phyloP scores from a whole-genome alignment of 2,329 filamentous ascomycete genomes.

The Trichoderma simmonsii region DNA sequence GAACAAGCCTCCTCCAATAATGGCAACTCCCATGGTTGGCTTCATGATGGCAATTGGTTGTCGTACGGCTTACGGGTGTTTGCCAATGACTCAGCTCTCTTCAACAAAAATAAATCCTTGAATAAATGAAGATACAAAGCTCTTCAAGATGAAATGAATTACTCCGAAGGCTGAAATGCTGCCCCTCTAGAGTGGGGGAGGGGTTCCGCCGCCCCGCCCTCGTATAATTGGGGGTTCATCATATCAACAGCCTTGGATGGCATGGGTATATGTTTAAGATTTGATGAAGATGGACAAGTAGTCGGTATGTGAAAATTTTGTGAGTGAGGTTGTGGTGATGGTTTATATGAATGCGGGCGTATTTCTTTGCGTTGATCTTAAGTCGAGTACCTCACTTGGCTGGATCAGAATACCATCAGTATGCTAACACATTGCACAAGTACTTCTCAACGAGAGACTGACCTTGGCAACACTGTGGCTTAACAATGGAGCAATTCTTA shows the following conservation, averaged over 20 bases:
- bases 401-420: background rate
- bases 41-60: background rate
- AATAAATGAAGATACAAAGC: background rate
- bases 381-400: background rate
- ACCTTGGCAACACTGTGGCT: background rate
- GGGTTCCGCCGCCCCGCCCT: conserved; percentile 9
- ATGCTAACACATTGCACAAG: background rate
- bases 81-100: background rate
- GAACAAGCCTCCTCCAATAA: conserved; percentile 63
- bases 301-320: background rate
- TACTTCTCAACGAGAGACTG: background rate
- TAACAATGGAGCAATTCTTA: background rate
- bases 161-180: background rate
- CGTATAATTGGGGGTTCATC: background rate
- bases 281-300: background rate
- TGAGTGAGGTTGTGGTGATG: background rate
- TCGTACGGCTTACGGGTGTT: background rate
- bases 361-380: background rate
- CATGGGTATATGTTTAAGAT: background rate
- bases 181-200: conserved; percentile 9
- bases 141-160: background rate
- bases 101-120: background rate
- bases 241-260: background rate
- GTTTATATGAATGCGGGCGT: background rate
- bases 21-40: conserved; percentile 49